Evolutionary conservation across 441 rosid genomes (phyloP), one percentile per base, ranked within the genome.

Genomic region (Erysimum cheiri): DNA sequence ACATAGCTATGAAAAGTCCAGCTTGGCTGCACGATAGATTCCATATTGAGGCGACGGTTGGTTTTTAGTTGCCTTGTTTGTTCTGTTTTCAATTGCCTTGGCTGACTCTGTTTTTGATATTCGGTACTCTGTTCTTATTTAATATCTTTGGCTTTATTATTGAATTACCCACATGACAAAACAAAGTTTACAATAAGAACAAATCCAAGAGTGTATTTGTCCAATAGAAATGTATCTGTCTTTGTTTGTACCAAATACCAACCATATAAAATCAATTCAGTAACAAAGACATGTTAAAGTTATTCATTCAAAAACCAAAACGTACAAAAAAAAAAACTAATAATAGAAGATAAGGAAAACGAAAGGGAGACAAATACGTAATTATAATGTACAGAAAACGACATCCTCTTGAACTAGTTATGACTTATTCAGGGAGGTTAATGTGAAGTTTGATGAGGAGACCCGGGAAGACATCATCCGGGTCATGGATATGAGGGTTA

Each of bases 401-500:
- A 55, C 33, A 46, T 44, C 3, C 7, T 44, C 9, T 62, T 4
- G 28, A 54, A 44, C 15, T 54, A 35, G 15, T 44, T 12, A 50
- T 12, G 33, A 70, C 24, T 15, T 48, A 57, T 35, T 17, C 1
- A 53, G 61, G 28, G 31, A 70, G 67, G 47, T 60, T 60, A 53
- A 60, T 71, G 47, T 71, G 76, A 55, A 71, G 57, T 36, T 8
- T 71, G 40, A 71, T 63, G 40, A 71, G 70, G 9, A 93, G 92
- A 43, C 98, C 98, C 0, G 97, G 98, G 48, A 83, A 93, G 52
- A 93, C 98, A 77, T 93, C 98, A 40, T 93, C 98, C 22, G 98
- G 95, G 67, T 93, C 97, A 64, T 91, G 93, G 83, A 93, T 88
- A 80, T 93, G 98, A 3, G 98, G 98, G 87, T 93, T 93, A 14